Conservation (phyloP, 192 early-diverging fungal genomes). For the Dissophora ornata region DNA sequence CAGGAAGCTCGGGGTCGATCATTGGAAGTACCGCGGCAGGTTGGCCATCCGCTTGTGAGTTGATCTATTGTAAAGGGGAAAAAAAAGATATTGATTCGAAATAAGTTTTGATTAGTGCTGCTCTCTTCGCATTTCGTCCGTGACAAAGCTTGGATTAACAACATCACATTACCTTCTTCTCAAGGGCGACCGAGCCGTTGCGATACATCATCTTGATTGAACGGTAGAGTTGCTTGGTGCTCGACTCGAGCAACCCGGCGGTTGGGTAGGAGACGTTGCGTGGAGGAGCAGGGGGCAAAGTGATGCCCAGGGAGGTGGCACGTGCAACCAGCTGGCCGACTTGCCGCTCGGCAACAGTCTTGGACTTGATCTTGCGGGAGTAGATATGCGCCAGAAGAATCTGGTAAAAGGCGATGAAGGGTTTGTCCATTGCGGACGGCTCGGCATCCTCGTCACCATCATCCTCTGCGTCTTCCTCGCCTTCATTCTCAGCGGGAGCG, state of each 20-base stretch:
- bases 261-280: conserved; percentile 1
- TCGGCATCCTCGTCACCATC: conserved; percentile 3
- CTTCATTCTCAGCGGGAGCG: neutral
- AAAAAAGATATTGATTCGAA: conserved; percentile 6
- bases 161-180: conserved; percentile 10
- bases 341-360: conserved; percentile 3
- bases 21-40: neutral
- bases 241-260: conserved; percentile 2
- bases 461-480: neutral
- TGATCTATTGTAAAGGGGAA: conserved; percentile 8
- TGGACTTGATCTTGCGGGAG: conserved; percentile 16
- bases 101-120: conserved; percentile 2
- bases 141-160: conserved; percentile 1
- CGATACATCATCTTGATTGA: conserved; percentile 14
- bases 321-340: conserved; percentile 8
- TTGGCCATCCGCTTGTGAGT: conserved; percentile 1
- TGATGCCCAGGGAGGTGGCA: conserved; percentile 8
- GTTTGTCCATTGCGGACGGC: conserved; percentile 3
- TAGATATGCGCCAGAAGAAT: neutral
- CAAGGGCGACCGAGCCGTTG: conserved; percentile 14
- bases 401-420: conserved; percentile 9
- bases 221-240: conserved; percentile 10
- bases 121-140: conserved; percentile 8
- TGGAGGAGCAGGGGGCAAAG: neutral
- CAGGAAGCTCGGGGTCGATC: conserved; percentile 5